A percentile compares a stretch with the other conserved stretches of the same genome.
These are phyloP conservation scores for Ustilago esculenta DNA, from an alignment of 1,284 basidiomycete species.

Conservation along the genomic window DNA sequence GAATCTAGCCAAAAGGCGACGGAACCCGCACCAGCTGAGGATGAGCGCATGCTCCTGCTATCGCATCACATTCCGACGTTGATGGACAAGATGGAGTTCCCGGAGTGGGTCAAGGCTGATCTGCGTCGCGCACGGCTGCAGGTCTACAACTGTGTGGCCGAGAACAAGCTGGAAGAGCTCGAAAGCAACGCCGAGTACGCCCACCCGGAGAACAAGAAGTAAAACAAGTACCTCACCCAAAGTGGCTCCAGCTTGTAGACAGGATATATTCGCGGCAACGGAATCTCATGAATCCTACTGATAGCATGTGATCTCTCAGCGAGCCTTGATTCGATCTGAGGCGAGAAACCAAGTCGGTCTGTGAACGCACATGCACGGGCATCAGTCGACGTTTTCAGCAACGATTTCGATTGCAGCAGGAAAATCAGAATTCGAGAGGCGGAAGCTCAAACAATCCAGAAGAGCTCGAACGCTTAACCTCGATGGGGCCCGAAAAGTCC, in stretches of 20 bases:
- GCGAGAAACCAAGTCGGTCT: no score
- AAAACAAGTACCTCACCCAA: not conserved
- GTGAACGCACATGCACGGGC: not conserved
- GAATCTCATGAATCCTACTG: not conserved
- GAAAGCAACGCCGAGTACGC: slow-evolving; percentile 31
- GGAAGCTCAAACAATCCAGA: slow-evolving; percentile 34
- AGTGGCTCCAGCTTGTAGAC: not conserved
- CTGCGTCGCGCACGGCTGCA: slow-evolving; percentile 44
- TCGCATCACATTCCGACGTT: slow-evolving; percentile 33
- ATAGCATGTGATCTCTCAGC: no score
- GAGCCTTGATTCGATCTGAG: no score
- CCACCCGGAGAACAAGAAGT: slow-evolving; percentile 24
- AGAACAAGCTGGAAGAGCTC: slow-evolving; percentile 47
- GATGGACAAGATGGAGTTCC: slow-evolving; percentile 45
- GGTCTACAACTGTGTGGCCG: slow-evolving; percentile 24
- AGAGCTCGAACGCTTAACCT: slow-evolving; percentile 34
- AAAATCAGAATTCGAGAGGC: slow-evolving; percentile 15
- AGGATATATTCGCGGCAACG: not conserved
- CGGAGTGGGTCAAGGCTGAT: slow-evolving; percentile 43
- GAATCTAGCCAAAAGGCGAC: slow-evolving; percentile 1
- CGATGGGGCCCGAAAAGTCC: slow-evolving; percentile 37
- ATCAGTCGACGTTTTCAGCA: no score
- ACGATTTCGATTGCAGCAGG: not conserved
- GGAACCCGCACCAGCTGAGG: slow-evolving; percentile 1
- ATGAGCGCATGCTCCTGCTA: slow-evolving; percentile 39